A percentile compares a stretch with the other conserved stretches of the same genome.
Conservation (phyloP, 2,329 filamentous ascomycete species). For the Sporothrix sp. region DNA sequence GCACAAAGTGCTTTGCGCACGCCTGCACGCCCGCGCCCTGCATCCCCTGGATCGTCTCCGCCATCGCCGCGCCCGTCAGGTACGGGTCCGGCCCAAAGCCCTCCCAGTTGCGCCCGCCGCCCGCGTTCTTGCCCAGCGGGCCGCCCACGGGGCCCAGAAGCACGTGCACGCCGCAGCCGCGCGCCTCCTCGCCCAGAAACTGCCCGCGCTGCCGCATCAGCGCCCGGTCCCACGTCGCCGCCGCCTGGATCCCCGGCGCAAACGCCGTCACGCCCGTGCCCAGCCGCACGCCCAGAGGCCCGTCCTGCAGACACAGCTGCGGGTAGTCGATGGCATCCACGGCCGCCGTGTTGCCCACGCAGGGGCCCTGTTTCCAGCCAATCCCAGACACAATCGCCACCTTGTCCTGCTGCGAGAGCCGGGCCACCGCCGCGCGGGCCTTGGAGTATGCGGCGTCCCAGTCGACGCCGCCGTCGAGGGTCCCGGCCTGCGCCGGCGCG, state of each 20-base stretch:
- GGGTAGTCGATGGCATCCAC: conserved; percentile 55
- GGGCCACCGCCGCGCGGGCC: conserved; percentile 55
- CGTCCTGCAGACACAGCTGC: conserved; percentile 68
- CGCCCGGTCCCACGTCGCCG: conserved; percentile 68
- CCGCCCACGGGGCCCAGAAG: conserved; percentile 53
- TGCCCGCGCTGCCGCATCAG: conserved; percentile 62
- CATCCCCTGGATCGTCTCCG: conserved; percentile 51
- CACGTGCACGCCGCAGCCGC: conserved; percentile 31
- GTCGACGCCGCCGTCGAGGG: conserved; percentile 19
- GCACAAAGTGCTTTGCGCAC: conserved; percentile 51
- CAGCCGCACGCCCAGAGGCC: conserved; percentile 66
- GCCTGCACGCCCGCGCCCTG: conserved; percentile 43
- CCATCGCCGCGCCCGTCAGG: conserved; percentile 52
- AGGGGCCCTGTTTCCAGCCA: conserved; percentile 61
- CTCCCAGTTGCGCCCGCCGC: conserved; percentile 74
- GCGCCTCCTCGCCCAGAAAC: conserved; percentile 60
- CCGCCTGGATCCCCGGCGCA: conserved; percentile 68
- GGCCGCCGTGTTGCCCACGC: conserved; percentile 53
- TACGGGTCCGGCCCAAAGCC: conserved; percentile 74
- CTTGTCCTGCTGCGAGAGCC: conserved; percentile 67
- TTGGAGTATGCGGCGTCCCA: conserved; percentile 65
- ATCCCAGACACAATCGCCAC: conserved; percentile 69
- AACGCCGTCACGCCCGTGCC: conserved; percentile 64
- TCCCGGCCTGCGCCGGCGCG: conserved; percentile 5
- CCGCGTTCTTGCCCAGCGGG: conserved; percentile 61